phyloP scores from a whole-genome alignment of 2,329 filamentous ascomycete genomes.

The Trematosphaeria pertusa region DNA sequence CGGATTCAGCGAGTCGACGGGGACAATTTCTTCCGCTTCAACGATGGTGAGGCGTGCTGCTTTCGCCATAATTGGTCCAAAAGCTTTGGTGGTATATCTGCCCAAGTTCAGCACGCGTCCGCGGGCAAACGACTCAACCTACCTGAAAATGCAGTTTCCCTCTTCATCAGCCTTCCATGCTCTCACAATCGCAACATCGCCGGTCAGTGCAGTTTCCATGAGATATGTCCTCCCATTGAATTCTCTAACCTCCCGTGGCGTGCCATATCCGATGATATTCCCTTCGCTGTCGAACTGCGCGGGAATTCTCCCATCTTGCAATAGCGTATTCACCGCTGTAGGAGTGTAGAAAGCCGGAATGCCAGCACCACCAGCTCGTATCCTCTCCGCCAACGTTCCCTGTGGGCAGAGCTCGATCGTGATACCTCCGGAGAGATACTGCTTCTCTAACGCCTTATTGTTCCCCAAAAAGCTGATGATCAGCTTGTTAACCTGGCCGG shows the following conservation, averaged over 20 bases:
- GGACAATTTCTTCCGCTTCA: constrained; percentile 92
- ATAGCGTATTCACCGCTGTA: constrained; percentile 69
- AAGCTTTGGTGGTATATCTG: constrained; percentile 48
- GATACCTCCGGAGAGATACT: constrained; percentile 75
- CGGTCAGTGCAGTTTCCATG: constrained; percentile 78
- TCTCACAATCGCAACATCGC: constrained; percentile 77
- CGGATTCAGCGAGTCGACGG: constrained; percentile 83
- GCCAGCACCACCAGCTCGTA: constrained; percentile 75
- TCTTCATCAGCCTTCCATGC: constrained; percentile 79
- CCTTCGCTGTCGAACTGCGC: constrained; percentile 65
- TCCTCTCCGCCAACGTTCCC: constrained; percentile 74
- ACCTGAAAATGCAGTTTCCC: constrained; percentile 76
- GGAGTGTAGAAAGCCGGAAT: constrained; percentile 84
- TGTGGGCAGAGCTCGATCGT: constrained; percentile 80
- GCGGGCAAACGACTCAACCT: neutral
- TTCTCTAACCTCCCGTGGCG: constrained; percentile 71
- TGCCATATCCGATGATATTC: constrained; percentile 67
- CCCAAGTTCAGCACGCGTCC: constrained; percentile 4
- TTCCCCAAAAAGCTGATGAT: constrained; percentile 80
- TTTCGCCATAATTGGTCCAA: constrained; percentile 72
- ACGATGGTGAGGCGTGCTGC: constrained; percentile 92
- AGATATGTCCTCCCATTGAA: constrained; percentile 76
- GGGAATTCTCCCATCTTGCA: constrained; percentile 73
- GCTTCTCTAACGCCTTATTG: constrained; percentile 77
- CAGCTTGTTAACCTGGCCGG: constrained; percentile 74